Conservation (phyloP, 2,329 filamentous ascomycete species). For the Graphilbum sp. region DNA sequence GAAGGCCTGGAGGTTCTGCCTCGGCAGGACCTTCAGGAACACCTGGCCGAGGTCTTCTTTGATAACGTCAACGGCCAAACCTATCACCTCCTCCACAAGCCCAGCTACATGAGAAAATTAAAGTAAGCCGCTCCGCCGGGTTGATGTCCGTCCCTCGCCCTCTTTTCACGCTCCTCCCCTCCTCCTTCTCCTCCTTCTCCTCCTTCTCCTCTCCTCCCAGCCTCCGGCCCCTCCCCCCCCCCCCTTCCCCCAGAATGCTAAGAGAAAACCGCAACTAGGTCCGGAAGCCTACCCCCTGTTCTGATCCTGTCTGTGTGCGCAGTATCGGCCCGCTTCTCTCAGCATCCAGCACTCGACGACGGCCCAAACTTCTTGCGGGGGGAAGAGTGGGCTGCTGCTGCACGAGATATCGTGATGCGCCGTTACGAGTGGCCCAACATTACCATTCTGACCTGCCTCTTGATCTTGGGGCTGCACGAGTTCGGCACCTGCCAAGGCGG, state of each 20-base stretch:
- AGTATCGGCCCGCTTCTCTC: conserved; percentile 87
- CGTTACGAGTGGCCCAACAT: conserved; percentile 93
- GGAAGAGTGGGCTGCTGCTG: conserved; percentile 76
- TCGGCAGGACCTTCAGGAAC: conserved; percentile 75
- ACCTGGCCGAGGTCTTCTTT: conserved; percentile 88
- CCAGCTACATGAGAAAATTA: conserved; percentile 85
- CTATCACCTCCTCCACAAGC: conserved; percentile 88
- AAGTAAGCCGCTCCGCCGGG: too few relatives aligned
- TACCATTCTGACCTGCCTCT: conserved; percentile 78
- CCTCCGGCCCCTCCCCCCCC: conserved; percentile 9
- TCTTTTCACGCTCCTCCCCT: too few relatives aligned
- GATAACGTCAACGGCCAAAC: conserved; percentile 91
- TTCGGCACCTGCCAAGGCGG: conserved; percentile 96
- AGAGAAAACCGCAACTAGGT: conserved; percentile 35
- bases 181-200: too few relatives aligned
- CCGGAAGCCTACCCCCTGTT: conserved; percentile 71
- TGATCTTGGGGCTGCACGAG: conserved; percentile 81
- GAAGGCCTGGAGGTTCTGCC: conserved; percentile 77
- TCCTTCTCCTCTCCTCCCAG: too few relatives aligned
- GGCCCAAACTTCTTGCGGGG: conserved; percentile 63
- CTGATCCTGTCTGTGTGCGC: conserved; percentile 88
- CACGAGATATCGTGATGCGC: conserved; percentile 72
- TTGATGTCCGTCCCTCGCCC: too few relatives aligned
- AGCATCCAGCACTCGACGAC: conserved; percentile 62
- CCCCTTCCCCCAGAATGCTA: too few relatives aligned